Base-by-base conservation (phyloP, 306 rosid species). In the Cucumis hystrix region DNA sequence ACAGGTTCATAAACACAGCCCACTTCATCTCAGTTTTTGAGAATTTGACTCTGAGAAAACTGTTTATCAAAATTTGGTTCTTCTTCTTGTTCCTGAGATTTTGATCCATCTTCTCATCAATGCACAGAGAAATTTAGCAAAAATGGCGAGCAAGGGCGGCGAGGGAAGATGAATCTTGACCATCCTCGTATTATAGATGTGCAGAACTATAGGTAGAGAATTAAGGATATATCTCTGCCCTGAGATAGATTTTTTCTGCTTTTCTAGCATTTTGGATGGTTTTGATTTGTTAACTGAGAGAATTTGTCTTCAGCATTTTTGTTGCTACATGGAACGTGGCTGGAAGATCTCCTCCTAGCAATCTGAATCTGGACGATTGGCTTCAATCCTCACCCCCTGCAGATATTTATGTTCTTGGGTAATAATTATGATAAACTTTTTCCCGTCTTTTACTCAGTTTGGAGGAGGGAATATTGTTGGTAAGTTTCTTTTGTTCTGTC, bases 281-380 rank as follows among this genome's bases (percentile, higher is more conserved):
- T 20, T 65, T 80, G 63, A 72, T 49, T 85, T 65, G 79, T 62
- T 39, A 54, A 70, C 14, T 51, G 63, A 51, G 56, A 57, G 57
- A 25, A 55, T 21, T 66, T 71, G 52, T 77, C 85, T 72, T 61
- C 90, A 96, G 99, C 85, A 80, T 96, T 87, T 96, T 96, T 80
- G 99, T 92, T 73, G 97, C 89, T 75, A 86, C 99, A 79, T 96
- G 99, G 99, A 96, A 96, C 82, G 98, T 96, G 81, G 99, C 96
- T 58, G 98, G 99, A 84, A 96, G 98, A 87, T 87, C 98, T 37
- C 99, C 99, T 41, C 88, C 99, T 43, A 86, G 84, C 85, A 92
- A 91, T 83, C 84, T 96, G 76, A 88, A 79, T 84, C 86, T 92
- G 79, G 98, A 92, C 60, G 99, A 89, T 63, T 96, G 97, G 98